Evolutionary conservation across 805 yeast genomes (phyloP), one percentile per base, ranked within the genome.

Genomic region (Brettanomyces custersianus): DNA sequence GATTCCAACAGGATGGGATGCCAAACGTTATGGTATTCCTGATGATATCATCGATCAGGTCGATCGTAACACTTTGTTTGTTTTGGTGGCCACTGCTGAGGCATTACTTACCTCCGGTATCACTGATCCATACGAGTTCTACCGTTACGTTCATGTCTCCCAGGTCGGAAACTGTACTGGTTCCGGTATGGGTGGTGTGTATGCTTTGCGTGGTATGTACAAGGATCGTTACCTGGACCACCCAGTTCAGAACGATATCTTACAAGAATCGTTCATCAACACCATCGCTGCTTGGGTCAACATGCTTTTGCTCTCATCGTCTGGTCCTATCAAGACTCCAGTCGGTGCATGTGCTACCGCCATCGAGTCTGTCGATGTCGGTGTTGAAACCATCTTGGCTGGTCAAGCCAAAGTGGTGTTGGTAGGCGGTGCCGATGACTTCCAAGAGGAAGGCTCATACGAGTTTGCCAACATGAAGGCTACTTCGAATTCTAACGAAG

Each of bases 341-440:
- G 98, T 92, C 38, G 99, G 95, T 68, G 99, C 99, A 28, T 92
- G 99, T 73, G 99, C 99, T 35, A 92, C 99, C 47, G 92, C 98
- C 38, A 82, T 92, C 42, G 98, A 92, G 70, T 92, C 98, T 44
- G 83, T 92, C 47, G 99, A 92, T 60, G 74, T 76, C 52, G 99
- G 96, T 76, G 75, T 82, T 47, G 98, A 92, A 67, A 85, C 95
- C 36, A 87, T 92, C 52, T 64, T 85, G 50, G 68, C 87, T 34
- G 96, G 96, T 49, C 86, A 88, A 65, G 98, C 99, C 39, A 87
- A 86, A 74, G 77, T 92, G 51, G 86, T 92, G 63, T 70, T 92
- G 54, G 96, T 90, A 51, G 99, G 99, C 74, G 99, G 99, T 66
- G 87, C 84, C 62, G 99, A 92, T 69, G 99, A 92, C 57, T 88